Evolutionary conservation across 2,329 filamentous ascomycete species (phyloP).

Genomic region (Pseudomassariella vexata): DNA sequence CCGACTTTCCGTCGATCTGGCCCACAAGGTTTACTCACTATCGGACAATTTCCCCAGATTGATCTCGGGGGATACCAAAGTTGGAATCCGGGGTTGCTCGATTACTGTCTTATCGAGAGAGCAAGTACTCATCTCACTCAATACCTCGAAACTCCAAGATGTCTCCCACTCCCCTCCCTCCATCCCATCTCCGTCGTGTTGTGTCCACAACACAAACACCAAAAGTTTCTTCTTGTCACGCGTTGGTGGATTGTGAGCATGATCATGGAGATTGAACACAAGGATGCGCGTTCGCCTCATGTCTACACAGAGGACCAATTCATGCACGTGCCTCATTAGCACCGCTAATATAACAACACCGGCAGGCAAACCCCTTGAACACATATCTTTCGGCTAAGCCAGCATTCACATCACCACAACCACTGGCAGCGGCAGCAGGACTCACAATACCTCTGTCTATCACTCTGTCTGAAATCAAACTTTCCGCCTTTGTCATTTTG

Average conservation of each 20-base stretch:
- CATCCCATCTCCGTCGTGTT: conserved; percentile 4
- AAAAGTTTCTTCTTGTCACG: no score
- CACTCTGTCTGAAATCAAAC: conserved; percentile 88
- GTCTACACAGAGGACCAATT: conserved; percentile 11
- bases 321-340: conserved; percentile 27
- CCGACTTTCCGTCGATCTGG: no score
- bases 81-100: no score
- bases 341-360: conserved; percentile 41
- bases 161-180: conserved; percentile 2
- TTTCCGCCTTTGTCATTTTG: conserved; percentile 94
- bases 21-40: no score
- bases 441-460: conserved; percentile 97
- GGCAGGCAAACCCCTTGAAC: conserved; percentile 85
- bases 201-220: no score
- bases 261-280: conserved; percentile 24
- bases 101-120: no score
- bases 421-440: conserved; percentile 82
- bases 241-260: conserved; percentile 27
- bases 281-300: conserved; percentile 20
- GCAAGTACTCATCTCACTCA: conserved; percentile 17
- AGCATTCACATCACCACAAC: conserved; percentile 85
- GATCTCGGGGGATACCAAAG: not conserved
- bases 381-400: conserved; percentile 92
- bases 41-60: conserved; percentile 4
- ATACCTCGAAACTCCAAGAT: conserved; percentile 5